Conservation (phyloP, 805 yeast species). For the Pichia nakasei region DNA sequence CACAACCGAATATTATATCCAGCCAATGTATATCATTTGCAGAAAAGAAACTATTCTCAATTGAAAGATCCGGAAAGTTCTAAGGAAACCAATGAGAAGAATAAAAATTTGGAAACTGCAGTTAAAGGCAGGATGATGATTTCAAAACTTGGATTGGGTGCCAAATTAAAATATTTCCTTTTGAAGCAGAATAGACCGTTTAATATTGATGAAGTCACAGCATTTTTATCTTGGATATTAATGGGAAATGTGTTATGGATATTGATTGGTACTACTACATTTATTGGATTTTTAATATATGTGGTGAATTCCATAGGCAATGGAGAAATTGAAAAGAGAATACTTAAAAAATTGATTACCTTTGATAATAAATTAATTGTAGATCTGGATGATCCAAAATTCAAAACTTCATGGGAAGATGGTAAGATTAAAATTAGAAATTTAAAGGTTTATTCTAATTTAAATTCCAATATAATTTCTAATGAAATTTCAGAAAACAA, state of each 20-base stretch:
- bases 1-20: too few relatives aligned
- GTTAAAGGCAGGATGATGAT: too few relatives aligned
- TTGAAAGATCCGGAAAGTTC: not conserved
- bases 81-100: too few relatives aligned
- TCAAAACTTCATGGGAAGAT: slow-evolving; percentile 37
- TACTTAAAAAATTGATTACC: slow-evolving; percentile 23
- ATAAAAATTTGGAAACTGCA: too few relatives aligned
- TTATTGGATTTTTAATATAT: slow-evolving; percentile 39
- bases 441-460: slow-evolving; percentile 21
- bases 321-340: slow-evolving; percentile 18
- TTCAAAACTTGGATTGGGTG: slow-evolving; percentile 3
- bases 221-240: slow-evolving; percentile 47
- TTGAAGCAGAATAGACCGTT: slow-evolving; percentile 40
- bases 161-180: slow-evolving; percentile 35
- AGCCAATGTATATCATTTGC: too few relatives aligned
- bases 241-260: slow-evolving; percentile 52
- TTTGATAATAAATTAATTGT: slow-evolving; percentile 26
- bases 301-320: slow-evolving; percentile 29
- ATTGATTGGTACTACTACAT: slow-evolving; percentile 49
- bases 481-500: too few relatives aligned
- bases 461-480: not conserved
- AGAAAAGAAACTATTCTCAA: too few relatives aligned
- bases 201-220: slow-evolving; percentile 42
- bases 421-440: slow-evolving; percentile 42
- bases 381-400: slow-evolving; percentile 25